Conservation (phyloP, 768 basidiomycete genomes). For the Cantharellus cinnabarinus region DNA sequence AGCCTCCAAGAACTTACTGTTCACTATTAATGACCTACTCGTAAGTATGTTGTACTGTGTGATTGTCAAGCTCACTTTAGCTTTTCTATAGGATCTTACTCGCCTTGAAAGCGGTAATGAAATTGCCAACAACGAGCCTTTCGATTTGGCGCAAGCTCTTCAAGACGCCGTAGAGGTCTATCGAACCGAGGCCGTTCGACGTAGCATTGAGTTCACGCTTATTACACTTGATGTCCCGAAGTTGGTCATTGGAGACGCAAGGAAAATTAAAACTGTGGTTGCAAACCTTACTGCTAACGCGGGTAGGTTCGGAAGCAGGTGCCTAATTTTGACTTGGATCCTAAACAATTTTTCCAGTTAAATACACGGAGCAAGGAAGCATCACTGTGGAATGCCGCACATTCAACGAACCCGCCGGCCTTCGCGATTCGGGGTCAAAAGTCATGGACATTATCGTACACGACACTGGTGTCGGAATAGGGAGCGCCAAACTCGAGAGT, state of each 20-base stretch:
- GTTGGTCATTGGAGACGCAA: slow-evolving; percentile 48
- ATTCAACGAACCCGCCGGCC: slow-evolving; percentile 31
- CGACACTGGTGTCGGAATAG: slow-evolving; percentile 58
- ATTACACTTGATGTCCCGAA: slow-evolving; percentile 33
- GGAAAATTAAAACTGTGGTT: slow-evolving; percentile 55
- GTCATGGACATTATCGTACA: slow-evolving; percentile 50
- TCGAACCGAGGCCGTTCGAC: slow-evolving; percentile 39
- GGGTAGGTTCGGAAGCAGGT: slow-evolving; percentile 22
- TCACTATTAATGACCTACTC: not conserved
- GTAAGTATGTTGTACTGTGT: not conserved
- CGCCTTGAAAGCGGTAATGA: slow-evolving; percentile 56
- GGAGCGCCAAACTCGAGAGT: slow-evolving; percentile 40
- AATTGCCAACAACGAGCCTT: slow-evolving; percentile 57
- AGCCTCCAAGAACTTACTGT: slow-evolving; percentile 41
- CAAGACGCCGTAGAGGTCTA: too few relatives aligned
- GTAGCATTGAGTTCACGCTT: slow-evolving; percentile 37
- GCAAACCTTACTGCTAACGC: slow-evolving; percentile 64
- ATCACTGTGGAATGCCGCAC: slow-evolving; percentile 38
- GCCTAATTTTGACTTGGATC: not conserved
- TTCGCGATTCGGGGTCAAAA: slow-evolving; percentile 25
- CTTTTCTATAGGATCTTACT: slow-evolving; percentile 64
- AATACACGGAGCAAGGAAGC: slow-evolving; percentile 42
- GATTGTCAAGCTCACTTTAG: too few relatives aligned
- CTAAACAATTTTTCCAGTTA: slow-evolving; percentile 25
- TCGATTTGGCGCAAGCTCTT: slow-evolving; percentile 41